Base-by-base conservation (phyloP, 768 basidiomycete species). In the Tylopilus plumbeoviolaceoides region DNA sequence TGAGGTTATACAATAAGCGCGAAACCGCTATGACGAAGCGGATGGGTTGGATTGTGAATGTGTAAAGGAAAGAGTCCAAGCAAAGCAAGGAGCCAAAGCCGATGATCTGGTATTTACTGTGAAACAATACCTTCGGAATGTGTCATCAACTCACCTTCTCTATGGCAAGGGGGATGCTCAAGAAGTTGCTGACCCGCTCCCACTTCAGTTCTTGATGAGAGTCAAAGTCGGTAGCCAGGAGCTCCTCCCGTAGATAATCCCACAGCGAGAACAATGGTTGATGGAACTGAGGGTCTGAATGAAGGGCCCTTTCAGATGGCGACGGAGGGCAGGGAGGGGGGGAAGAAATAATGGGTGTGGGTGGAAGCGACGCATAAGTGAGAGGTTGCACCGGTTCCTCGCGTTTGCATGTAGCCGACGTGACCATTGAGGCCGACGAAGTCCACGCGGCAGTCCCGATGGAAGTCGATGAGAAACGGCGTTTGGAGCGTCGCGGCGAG, bases 11-110 rank as follows among this genome's bases (percentile, higher is more conserved):
- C 20, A 81, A 51, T 45, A 85, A 78, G 40, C 83, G 78, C 61
- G 78, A 75, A 49, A 78, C 65, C 4, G 89, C 92, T 36, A 91
- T 71, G 12, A 75, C 58, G 63, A 84, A 89, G 6, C 95, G 89
- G 52, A 99, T 91, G 10, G 97, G 97, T 10, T 97, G 83, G 60
- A 99, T 91, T 17, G 97, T 99, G 74, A 99, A 98, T 1, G 91
- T 95, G 71, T 98, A 97, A 1, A 99, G 80, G 72, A 98, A 98
- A 2, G 94, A 93, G 68, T 99, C 97, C 47, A 98, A 78, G 70
- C 97, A 99, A 35, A 98, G 80, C 25, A 97, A 74, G 60, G 90
- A 89, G 33, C 97, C 97, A 68, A 98, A 97, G 21, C 87, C 76
- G 47, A 97, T 86, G 18, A 95, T 90, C 94, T 95, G 58, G 2